These are phyloP conservation scores for Calocera cornea DNA, from an alignment of 768 basidiomycete species.

Conservation along the genomic window DNA sequence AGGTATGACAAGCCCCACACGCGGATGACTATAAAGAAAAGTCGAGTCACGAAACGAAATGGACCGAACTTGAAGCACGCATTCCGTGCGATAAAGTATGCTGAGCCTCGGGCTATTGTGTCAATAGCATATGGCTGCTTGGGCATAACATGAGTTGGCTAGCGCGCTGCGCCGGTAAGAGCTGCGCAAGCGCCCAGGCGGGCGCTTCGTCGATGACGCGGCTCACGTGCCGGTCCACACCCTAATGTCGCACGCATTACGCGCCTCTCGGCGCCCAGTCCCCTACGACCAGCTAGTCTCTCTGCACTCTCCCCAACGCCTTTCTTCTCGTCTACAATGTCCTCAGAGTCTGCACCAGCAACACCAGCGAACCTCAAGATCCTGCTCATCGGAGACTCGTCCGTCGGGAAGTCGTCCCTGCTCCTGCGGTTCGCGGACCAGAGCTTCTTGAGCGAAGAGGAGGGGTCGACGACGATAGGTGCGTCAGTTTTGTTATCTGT, in stretches of 20 bases:
- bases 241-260: background rate
- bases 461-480: constrained; percentile 66
- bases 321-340: background rate
- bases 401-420: constrained; percentile 82
- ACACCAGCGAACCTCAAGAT: background rate
- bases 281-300: background rate
- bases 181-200: background rate
- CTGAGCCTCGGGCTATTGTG: too few relatives aligned
- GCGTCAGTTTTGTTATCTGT: constrained; percentile 5
- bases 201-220: background rate
- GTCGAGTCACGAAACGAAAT: too few relatives aligned
- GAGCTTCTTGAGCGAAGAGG: constrained; percentile 86
- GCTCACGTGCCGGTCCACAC: background rate
- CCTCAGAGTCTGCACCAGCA: background rate
- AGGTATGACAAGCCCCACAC: too few relatives aligned
- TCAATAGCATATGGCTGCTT: too few relatives aligned
- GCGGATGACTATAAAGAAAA: too few relatives aligned
- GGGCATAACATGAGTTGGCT: too few relatives aligned
- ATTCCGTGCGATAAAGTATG: too few relatives aligned
- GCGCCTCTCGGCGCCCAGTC: background rate
- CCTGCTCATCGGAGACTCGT: constrained; percentile 22
- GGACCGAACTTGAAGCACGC: too few relatives aligned
- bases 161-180: too few relatives aligned
- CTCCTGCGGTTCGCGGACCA: constrained; percentile 92
- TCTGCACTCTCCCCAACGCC: background rate